These are phyloP conservation scores for Ceratocystis cubensis DNA, from an alignment of 2,329 filamentous ascomycete genomes.

Conservation along the genomic window DNA sequence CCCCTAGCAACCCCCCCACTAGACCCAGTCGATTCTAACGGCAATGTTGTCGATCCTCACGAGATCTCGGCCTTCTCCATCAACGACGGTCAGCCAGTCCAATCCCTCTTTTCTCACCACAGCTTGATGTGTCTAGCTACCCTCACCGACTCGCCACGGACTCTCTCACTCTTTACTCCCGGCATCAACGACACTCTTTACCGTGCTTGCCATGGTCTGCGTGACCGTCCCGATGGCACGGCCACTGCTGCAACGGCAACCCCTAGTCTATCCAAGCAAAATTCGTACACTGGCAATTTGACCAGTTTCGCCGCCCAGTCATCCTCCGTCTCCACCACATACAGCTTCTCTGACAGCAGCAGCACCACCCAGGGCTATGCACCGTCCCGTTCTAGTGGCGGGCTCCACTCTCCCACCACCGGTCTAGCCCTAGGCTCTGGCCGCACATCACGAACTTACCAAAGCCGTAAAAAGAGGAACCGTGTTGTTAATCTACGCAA, in stretches of 20 bases:
- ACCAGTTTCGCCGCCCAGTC: constrained; percentile 25
- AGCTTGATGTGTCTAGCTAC: constrained; percentile 74
- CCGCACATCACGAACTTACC: constrained; percentile 45
- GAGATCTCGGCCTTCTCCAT: constrained; percentile 66
- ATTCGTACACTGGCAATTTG: constrained; percentile 37
- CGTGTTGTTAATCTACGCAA: constrained; percentile 70
- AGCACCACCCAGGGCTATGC: constrained; percentile 50
- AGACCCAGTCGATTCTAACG: constrained; percentile 69
- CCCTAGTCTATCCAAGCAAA: constrained; percentile 47
- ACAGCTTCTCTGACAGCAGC: constrained; percentile 61
- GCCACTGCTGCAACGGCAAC: constrained; percentile 28
- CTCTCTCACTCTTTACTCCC: constrained; percentile 81
- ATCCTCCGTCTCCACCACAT: constrained; percentile 38
- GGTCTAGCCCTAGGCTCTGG: constrained; percentile 52
- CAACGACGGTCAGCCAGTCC: constrained; percentile 66
- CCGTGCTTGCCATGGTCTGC: constrained; percentile 74
- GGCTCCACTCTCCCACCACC: constrained; percentile 26
- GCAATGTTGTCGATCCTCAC: constrained; percentile 61
- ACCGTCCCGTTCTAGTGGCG: constrained; percentile 37
- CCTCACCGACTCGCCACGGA: constrained; percentile 77
- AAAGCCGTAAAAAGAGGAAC: constrained; percentile 66
- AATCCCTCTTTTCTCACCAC: constrained; percentile 90
- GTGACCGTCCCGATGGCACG: constrained; percentile 52
- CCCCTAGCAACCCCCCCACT: constrained; percentile 70
- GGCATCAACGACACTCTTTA: constrained; percentile 84